Evolutionary conservation across 352 stramenopile species (phyloP), one percentile per base, ranked within the genome.

Genomic region (Phytophthora hibernalis): DNA sequence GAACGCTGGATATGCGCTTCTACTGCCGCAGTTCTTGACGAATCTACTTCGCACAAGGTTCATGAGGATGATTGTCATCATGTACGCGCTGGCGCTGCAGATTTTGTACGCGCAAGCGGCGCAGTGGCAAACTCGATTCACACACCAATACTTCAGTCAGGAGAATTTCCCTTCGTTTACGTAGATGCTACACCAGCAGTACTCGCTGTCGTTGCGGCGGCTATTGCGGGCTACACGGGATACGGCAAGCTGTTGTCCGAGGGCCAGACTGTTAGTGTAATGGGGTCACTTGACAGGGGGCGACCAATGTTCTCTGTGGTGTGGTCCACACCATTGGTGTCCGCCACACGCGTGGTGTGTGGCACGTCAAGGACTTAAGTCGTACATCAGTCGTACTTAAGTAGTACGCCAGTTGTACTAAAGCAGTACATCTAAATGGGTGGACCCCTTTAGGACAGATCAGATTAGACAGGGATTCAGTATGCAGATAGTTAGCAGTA

Each of bases 111-210:
- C 84, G 13, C 84, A 93, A 68, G 48, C 94, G 9, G 64, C 79
- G 0, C 71, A 80, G 37, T 96, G 83, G 85, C 87, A 96, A 65
- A 74, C 51, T 9, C 72, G 79, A 22, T 93, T 93, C 48, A 74
- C 51, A 8, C 15, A 37, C 51, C 42, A 63, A 67, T 66, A 63
- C 61, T 66, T 58, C 0, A 67, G 44, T 20, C 61, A 70, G 40
- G 71, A 79, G 9, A 76, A 64, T 40, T 79, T 90, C 44, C 79
- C 81, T 7, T 82, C 82, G 26, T 90, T 94, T 47, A 84, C 70
- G 24, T 70, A 72, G 8, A 74, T 94, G 56, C 55, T 96, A 12
- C 68, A 91, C 43, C 47, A 50, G 47, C 55, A 43, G 56, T 61
- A 45, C 15, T 72, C 15, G 54, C 55, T 49, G 21, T 78, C 24